Evolutionary conservation across 257 asterid species (phyloP), one percentile per base, ranked within the genome.

Genomic region (Solanum virginianum): DNA sequence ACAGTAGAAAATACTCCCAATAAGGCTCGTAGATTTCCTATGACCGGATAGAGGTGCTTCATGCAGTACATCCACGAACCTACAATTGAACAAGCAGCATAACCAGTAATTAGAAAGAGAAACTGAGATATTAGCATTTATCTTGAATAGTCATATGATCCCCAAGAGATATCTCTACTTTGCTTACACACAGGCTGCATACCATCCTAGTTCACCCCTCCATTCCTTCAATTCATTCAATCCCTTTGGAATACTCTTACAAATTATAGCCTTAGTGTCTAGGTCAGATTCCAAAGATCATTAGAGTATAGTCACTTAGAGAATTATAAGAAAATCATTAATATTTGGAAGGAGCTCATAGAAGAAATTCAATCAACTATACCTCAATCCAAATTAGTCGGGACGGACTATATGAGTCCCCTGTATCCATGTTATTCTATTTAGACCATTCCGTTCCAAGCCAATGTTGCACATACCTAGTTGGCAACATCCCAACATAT

Each of bases 21-120:
- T 20, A 32, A 94, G 87, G 87, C 92, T 89, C 29, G 98, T 92
- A 36, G 96, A 95, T 93, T 92, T 95, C 89, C 98, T 93, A 72
- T 94, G 98, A 85, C 99, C 98, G 88, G 90, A 95, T 87, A 97
- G 90, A 82, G 99, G 98, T 88, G 98, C 98, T 87, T 94, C 99
- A 84, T 95, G 98, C 86, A 92, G 91, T 86, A 97, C 89, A 87
- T 97, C 99, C 84, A 97, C 96, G 79, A 97, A 97, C 92, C 98
- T 97, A 88, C 72, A 39, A 88, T 57, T 88, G 80, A 88, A 80
- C 56, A 83, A 87, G 68, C 81, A 83, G 47, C 80, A 83, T 22
- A 62, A 57, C 32, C 22, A 83, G 45, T 22, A 29, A 63, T 83
- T 66, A 65, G 57, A 43, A 71, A 49, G 49, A 83, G 80, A 83